Evolutionary conservation across 83 land plant species (phyloP).

Genomic region (Diphasiastrum complanatum): DNA sequence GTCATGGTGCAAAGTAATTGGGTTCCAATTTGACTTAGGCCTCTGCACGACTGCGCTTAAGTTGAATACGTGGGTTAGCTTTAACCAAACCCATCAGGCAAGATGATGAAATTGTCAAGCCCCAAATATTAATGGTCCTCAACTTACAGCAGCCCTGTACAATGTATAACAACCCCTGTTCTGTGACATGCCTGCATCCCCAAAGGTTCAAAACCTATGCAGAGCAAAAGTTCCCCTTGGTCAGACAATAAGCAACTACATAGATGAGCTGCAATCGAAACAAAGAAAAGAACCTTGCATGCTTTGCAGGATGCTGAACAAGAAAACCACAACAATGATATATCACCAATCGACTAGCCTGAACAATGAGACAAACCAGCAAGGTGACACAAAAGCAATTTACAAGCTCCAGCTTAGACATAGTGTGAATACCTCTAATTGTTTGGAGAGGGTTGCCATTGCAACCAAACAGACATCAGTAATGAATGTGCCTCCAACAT

Average conservation of each 20-base stretch:
- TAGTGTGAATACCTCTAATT: slow-evolving; percentile 48
- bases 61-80: slow-evolving; percentile 59
- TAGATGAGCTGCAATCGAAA: neutral
- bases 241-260: neutral
- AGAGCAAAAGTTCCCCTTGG: neutral
- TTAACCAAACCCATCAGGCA: slow-evolving; percentile 46
- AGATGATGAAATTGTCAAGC: slow-evolving; percentile 54
- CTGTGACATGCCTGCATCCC: slow-evolving; percentile 89
- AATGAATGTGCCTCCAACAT: slow-evolving; percentile 90
- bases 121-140: slow-evolving; percentile 62
- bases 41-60: slow-evolving; percentile 44
- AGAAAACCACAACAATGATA: too few relatives aligned
- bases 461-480: slow-evolving; percentile 75
- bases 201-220: slow-evolving; percentile 65
- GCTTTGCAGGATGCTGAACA: too few relatives aligned
- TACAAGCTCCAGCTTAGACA: too few relatives aligned
- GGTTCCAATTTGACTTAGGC: too few relatives aligned
- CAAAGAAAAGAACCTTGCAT: too few relatives aligned
- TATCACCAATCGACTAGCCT: neutral
- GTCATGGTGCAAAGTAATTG: too few relatives aligned
- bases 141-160: slow-evolving; percentile 64
- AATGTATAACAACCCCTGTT: slow-evolving; percentile 55
- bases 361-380: too few relatives aligned
- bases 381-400: too few relatives aligned
- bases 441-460: slow-evolving; percentile 64